Evolutionary conservation across 2,329 filamentous ascomycete species (phyloP), one percentile per base, ranked within the genome.

Genomic region (Malbranchea cinnamomea): DNA sequence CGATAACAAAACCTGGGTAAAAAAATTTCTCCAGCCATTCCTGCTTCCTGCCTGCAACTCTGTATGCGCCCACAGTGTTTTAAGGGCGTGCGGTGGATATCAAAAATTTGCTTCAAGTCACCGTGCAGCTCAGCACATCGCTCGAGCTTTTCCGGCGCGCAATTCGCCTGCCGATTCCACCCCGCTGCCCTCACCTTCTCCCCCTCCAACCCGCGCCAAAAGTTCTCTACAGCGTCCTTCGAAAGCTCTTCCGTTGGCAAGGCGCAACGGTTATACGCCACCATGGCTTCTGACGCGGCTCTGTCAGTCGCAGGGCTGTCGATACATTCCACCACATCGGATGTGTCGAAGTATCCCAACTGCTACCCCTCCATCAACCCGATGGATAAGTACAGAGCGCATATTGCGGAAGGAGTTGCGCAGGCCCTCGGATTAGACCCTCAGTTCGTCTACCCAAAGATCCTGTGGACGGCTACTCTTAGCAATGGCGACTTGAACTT

Each of bases 401-500:
- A 63, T 37, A 58, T 63, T 37, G 53, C 59, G 11, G 54, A 59
- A 39, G 46, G 49, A 32, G 33, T 63, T 34, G 49, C 47, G 23
- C 46, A 53, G 23, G 46, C 47, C 7, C 40, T 54, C 16, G 54
- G 48, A 20, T 47, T 60, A 22, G 54, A 60, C 16, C 41, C 52
- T 4, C 43, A 50, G 31, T 49, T 53, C 42, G 48, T 62, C 35
- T 55, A 55, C 32, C 35, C 49, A 22, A 48, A 53, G 26, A 38
- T 63, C 28, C 46, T 50, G 44, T 62, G 59, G 59, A 60, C 59
- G 14, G 54, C 50, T 33, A 55, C 52, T 31, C 39, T 61, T 26
- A 59, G 62, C 37, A 62, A 63, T 47, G 59, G 59, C 35, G 59
- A 63, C 35, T 44, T 62, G 34, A 42, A 51, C 33, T 38, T 62